A percentile compares a stretch with the other conserved stretches of the same genome.
Evolutionary conservation across 768 basidiomycete species (phyloP).

Genomic region (Lactarius sanguifluus): DNA sequence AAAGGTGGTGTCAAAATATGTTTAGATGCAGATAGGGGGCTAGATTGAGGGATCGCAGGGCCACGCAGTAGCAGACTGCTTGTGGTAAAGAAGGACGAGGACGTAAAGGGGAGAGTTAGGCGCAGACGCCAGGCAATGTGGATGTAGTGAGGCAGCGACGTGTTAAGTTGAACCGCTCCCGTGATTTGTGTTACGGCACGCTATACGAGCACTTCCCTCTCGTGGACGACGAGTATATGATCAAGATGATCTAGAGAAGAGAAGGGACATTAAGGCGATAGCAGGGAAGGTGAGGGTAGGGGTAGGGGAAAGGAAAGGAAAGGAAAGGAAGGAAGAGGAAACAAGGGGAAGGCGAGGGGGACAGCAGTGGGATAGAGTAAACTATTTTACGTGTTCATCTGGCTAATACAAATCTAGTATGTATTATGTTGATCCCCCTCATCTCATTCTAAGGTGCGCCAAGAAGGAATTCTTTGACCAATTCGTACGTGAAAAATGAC

Average conservation of each 20-base stretch:
- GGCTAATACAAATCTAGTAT: conserved; percentile 26
- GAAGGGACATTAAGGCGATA: conserved; percentile 6
- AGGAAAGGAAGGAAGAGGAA: not conserved
- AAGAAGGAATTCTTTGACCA: conserved; percentile 54
- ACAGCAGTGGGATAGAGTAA: not conserved
- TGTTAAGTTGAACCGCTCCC: conserved; percentile 16
- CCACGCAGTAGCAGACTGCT: conserved; percentile 25
- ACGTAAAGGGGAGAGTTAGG: conserved; percentile 26
- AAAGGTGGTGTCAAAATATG: not conserved
- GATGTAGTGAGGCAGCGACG: conserved; percentile 27
- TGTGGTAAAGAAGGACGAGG: conserved; percentile 19
- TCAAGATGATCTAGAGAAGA: not conserved
- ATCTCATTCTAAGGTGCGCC: conserved; percentile 32
- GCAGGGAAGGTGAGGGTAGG: not conserved
- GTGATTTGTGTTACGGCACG: not conserved
- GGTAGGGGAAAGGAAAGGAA: too few species aligned
- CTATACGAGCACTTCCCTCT: not conserved
- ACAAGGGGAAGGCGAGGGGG: too few species aligned
- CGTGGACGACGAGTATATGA: not conserved
- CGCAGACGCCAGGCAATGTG: conserved; percentile 25
- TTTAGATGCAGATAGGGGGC: conserved; percentile 25
- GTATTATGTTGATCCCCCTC: conserved; percentile 14
- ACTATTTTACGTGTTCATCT: conserved; percentile 1
- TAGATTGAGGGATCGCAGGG: conserved; percentile 25
- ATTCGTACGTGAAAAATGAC: conserved; percentile 81